A percentile compares a stretch with the other conserved stretches of the same genome.
phyloP scores from a whole-genome alignment of 108 stramenopile genomes.

The Nitzschia inconspicua region DNA sequence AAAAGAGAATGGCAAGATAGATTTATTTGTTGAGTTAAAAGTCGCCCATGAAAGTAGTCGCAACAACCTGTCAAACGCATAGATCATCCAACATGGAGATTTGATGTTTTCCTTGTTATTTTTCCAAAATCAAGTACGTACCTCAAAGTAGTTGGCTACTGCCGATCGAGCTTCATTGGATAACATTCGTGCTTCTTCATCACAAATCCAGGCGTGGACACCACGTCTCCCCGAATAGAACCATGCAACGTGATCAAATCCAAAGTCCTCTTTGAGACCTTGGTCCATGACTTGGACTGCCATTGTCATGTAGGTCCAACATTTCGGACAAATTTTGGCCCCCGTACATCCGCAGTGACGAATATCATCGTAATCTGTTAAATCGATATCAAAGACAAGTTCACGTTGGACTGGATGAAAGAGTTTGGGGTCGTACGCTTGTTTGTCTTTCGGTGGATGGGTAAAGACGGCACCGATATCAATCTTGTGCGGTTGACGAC shows the following conservation, averaged over 20 bases:
- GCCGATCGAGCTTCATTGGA: constrained; percentile 92
- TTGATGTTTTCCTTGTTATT: background rate
- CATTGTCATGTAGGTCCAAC: constrained; percentile 98
- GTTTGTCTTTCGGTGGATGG: constrained; percentile 84
- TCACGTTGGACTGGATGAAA: constrained; percentile 92
- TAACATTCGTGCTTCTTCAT: constrained; percentile 83
- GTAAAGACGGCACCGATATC: constrained; percentile 99
- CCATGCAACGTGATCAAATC: constrained; percentile 96
- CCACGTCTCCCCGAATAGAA: constrained; percentile 99
- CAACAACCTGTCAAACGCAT: background rate
- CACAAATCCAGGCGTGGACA: constrained; percentile 99
- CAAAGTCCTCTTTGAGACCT: constrained; percentile 92
- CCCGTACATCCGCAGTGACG: constrained; percentile 93
- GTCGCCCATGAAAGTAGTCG: background rate
- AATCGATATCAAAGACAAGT: constrained; percentile 99
- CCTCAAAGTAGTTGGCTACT: constrained; percentile 95
- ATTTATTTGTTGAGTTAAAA: too few relatives aligned
- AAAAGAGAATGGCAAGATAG: background rate
- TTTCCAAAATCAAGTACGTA: constrained; percentile 22
- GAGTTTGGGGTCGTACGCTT: constrained; percentile 43
- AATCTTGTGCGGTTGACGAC: constrained; percentile 96
- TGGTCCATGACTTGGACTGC: constrained; percentile 90
- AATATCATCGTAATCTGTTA: constrained; percentile 98
- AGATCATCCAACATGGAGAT: background rate
- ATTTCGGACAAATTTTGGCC: constrained; percentile 86